Conservation (phyloP, 2,329 filamentous ascomycete genomes). For the Fusarium protoensiforme region DNA sequence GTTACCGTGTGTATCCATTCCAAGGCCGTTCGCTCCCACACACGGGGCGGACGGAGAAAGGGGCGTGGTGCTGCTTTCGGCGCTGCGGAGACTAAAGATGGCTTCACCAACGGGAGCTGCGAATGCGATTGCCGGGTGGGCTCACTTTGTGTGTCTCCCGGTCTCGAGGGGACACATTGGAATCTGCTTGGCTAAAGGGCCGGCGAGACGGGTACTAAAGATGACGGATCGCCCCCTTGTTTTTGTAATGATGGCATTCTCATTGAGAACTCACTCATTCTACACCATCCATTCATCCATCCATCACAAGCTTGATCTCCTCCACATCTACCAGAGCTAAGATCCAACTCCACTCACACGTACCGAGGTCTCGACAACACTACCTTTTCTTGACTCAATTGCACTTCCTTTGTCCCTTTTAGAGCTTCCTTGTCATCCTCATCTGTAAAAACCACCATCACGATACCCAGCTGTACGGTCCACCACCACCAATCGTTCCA, state of each 20-base stretch:
- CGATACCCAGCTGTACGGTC: not conserved
- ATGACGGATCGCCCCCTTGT: conserved; percentile 11
- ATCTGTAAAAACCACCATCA: not conserved
- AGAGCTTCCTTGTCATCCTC: not conserved
- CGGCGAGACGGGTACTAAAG: conserved; percentile 28
- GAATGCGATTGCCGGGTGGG: conserved; percentile 12
- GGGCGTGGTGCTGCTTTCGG: conserved; percentile 30
- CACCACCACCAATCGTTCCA: not conserved
- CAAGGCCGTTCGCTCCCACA: conserved; percentile 8
- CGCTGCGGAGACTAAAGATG: conserved; percentile 31
- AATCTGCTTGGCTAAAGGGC: not conserved
- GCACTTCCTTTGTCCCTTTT: not conserved
- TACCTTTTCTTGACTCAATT: conserved; percentile 3
- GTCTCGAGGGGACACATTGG: not conserved
- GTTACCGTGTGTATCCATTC: not conserved
- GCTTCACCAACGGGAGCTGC: conserved; percentile 20
- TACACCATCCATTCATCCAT: not conserved
- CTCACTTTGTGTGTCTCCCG: not conserved
- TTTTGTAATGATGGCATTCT: not conserved
- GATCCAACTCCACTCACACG: conserved; percentile 12
- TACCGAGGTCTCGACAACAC: conserved; percentile 19
- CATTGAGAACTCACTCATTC: conserved; percentile 2
- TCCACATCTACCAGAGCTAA: conserved; percentile 2
- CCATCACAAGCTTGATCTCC: conserved; percentile 12
- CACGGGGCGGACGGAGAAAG: conserved; percentile 16